A percentile compares a stretch with the other conserved stretches of the same genome.
Conservation (phyloP, 2,329 filamentous ascomycete genomes). For the Aspergillus awamori region DNA sequence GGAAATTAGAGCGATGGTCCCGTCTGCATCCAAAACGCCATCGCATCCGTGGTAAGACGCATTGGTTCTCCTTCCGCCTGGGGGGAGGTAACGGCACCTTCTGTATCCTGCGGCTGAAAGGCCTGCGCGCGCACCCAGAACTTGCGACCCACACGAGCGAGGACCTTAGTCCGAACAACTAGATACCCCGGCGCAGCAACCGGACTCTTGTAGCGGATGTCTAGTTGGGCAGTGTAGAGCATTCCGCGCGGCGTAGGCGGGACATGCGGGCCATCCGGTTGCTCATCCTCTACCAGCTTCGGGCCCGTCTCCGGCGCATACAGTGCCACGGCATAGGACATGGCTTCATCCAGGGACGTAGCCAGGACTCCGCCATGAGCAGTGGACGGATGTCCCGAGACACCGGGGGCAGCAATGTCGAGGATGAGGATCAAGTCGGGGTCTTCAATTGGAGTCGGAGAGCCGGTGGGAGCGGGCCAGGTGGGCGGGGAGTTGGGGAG, state of each 20-base stretch:
- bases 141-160: conserved; percentile 43
- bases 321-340: conserved; percentile 41
- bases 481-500: conserved; percentile 24
- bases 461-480: conserved; percentile 30
- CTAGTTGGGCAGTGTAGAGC: conserved; percentile 45
- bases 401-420: conserved; percentile 14
- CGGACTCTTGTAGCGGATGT: conserved; percentile 44
- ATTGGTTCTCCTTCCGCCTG: conserved; percentile 27
- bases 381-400: conserved; percentile 16
- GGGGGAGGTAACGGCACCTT: conserved; percentile 11
- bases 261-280: neutral
- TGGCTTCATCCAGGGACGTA: conserved; percentile 44
- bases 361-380: conserved; percentile 20
- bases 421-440: conserved; percentile 17
- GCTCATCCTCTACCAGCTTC: neutral
- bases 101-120: conserved; percentile 40
- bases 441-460: conserved; percentile 18
- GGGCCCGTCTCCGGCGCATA: conserved; percentile 17
- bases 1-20: conserved; percentile 15
- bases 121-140: conserved; percentile 45
- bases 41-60: conserved; percentile 42
- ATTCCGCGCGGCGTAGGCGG: conserved; percentile 29
- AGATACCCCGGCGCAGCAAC: conserved; percentile 40
- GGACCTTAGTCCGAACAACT: conserved; percentile 41
- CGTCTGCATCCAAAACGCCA: conserved; percentile 45